phyloP scores from a whole-genome alignment of 2,329 filamentous ascomycete species.

The Sporothrix phasma region DNA sequence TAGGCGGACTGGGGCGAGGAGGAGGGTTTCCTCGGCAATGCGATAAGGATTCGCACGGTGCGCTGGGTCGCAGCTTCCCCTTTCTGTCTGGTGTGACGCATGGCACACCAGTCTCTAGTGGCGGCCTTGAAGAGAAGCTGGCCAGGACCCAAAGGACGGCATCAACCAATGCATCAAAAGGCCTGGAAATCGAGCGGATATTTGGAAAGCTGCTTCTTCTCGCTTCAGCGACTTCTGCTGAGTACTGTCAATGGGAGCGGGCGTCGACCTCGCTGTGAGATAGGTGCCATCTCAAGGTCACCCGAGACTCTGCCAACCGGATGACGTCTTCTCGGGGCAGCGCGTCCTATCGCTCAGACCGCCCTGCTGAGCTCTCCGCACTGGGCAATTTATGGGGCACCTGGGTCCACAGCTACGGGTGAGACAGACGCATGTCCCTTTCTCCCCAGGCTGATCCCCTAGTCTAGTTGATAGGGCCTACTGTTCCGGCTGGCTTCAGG shows the following conservation, averaged over 20 bases:
- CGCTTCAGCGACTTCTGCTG: neutral
- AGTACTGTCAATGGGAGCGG: neutral
- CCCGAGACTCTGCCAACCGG: neutral
- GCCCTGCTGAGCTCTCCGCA: slow-evolving; percentile 5
- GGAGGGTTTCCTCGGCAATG: slow-evolving; percentile 24
- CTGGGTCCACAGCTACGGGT: neutral
- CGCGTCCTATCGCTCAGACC: neutral
- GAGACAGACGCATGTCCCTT: neutral
- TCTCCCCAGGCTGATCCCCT: neutral
- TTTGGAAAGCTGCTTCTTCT: neutral
- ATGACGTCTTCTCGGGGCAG: slow-evolving; percentile 1
- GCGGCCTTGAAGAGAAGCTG: neutral
- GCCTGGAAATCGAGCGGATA: neutral
- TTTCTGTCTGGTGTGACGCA: neutral
- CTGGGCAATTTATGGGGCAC: slow-evolving; percentile 8
- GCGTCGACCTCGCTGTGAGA: neutral
- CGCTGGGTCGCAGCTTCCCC: neutral
- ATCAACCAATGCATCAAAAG: neutral
- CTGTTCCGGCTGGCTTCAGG: neutral
- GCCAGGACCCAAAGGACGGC: neutral
- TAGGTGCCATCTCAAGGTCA: neutral
- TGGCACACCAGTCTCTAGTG: neutral
- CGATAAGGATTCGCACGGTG: slow-evolving; percentile 21
- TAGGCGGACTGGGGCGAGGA: slow-evolving; percentile 20
- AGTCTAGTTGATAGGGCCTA: neutral